A percentile compares a stretch with the other conserved stretches of the same genome.
Evolutionary conservation across 192 early-diverging fungal species (phyloP).

Genomic region (Backusella macrospora): DNA sequence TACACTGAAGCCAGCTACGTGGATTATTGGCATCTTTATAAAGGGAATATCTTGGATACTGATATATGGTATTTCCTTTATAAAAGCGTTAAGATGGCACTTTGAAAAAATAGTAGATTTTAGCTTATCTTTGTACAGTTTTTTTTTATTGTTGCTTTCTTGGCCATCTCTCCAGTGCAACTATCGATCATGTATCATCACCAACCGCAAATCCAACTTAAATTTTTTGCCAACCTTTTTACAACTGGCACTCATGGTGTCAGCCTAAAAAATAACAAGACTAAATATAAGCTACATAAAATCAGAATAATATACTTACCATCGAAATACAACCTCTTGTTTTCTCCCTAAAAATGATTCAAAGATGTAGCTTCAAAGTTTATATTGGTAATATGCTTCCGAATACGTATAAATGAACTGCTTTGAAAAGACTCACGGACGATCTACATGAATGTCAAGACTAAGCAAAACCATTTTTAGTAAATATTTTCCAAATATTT

Average conservation of each 20-base stretch:
- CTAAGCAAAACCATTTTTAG: not conserved
- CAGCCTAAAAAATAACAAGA: not conserved
- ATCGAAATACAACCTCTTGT: constrained; percentile 3
- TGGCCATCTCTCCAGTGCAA: constrained; percentile 19
- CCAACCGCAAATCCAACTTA: constrained; percentile 13
- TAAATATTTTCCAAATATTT: not conserved
- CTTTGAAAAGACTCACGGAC: constrained; percentile 14
- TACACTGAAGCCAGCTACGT: constrained; percentile 12
- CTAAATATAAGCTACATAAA: not conserved
- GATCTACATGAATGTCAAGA: not conserved
- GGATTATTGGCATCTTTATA: constrained; percentile 22
- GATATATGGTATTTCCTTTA: constrained; percentile 19
- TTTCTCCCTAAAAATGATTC: constrained; percentile 21
- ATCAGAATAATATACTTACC: constrained; percentile 1
- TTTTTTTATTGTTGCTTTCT: constrained; percentile 16
- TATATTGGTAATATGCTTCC: constrained; percentile 12
- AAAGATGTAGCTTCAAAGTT: constrained; percentile 18
- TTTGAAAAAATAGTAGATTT: constrained; percentile 14
- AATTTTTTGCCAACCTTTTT: not conserved
- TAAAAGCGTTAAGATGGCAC: constrained; percentile 18
- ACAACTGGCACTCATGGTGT: not conserved
- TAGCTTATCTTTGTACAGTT: constrained; percentile 16
- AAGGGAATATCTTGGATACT: constrained; percentile 17
- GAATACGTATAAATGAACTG: constrained; percentile 1
- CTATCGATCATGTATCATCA: constrained; percentile 12